phyloP scores from a whole-genome alignment of 164 flowering plant species.

The Annona squamosa region DNA sequence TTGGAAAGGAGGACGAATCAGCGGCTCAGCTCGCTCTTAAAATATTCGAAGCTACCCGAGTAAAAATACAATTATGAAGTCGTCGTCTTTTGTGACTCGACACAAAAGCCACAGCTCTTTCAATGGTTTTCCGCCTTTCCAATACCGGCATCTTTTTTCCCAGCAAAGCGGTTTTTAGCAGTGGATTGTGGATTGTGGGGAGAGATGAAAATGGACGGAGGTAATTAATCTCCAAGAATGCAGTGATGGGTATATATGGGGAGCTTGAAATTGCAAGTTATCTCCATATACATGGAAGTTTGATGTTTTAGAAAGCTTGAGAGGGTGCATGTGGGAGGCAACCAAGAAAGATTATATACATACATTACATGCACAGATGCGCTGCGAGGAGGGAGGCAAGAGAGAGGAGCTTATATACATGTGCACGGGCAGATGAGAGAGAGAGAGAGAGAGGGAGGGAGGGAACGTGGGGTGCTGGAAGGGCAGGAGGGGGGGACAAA shows the following conservation, averaged over 20 bases:
- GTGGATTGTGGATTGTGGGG: neutral
- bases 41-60: neutral
- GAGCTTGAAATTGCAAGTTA: too few species aligned
- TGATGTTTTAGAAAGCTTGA: too few species aligned
- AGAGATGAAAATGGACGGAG: neutral
- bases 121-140: neutral
- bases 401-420: neutral
- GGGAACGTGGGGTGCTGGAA: conserved; percentile 30
- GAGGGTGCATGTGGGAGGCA: too few species aligned
- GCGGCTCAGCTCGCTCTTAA: neutral
- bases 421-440: neutral
- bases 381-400: conserved; percentile 2
- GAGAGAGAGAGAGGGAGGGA: conserved; percentile 11
- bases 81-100: conserved; percentile 4
- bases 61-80: conserved; percentile 3
- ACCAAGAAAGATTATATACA: too few species aligned
- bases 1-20: neutral
- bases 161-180: neutral
- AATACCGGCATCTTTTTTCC: neutral
- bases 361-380: too few species aligned
- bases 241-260: too few species aligned
- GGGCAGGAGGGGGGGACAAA: conserved; percentile 7
- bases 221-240: too few species aligned
- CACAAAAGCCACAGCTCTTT: neutral
- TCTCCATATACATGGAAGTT: too few species aligned